Conservation (phyloP, 768 basidiomycete genomes). For the Serpula lacrymans region DNA sequence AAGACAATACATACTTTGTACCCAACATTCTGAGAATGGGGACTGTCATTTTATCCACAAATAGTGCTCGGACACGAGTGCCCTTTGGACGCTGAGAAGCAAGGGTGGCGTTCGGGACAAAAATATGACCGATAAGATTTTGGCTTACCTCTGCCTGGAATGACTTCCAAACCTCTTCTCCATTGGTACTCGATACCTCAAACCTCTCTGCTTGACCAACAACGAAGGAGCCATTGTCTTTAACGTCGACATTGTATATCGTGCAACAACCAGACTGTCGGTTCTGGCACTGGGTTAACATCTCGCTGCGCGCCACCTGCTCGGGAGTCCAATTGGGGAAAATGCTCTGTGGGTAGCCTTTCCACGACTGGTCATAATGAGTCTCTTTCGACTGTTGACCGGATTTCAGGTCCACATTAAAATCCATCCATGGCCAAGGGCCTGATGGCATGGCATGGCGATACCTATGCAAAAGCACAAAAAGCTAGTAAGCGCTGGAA, state of each 20-base stretch:
- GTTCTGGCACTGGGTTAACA: no score
- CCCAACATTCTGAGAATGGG: constrained; percentile 56
- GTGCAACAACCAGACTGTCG: constrained; percentile 14
- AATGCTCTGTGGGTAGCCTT: constrained; percentile 39
- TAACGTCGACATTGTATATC: constrained; percentile 23
- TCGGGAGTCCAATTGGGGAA: constrained; percentile 48
- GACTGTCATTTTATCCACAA: constrained; percentile 47
- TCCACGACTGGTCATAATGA: no score
- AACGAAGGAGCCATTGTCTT: constrained; percentile 9
- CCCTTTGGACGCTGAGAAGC: constrained; percentile 30
- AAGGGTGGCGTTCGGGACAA: not conserved
- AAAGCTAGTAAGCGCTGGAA: not conserved
- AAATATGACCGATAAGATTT: not conserved
- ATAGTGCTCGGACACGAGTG: constrained; percentile 46
- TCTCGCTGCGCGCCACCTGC: constrained; percentile 30
- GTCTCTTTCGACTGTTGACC: no score
- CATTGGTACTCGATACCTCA: constrained; percentile 12
- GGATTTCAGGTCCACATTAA: constrained; percentile 1
- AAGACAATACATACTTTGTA: constrained; percentile 36
- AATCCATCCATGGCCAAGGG: constrained; percentile 26
- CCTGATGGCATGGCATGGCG: constrained; percentile 42
- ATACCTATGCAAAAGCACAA: constrained; percentile 10
- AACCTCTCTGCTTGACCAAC: not conserved
- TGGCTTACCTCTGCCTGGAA: constrained; percentile 32
- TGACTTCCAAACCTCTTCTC: constrained; percentile 32